Conservation (phyloP, 225 moss, liverwort and hornwort species). For the Physcomitrium patens region DNA sequence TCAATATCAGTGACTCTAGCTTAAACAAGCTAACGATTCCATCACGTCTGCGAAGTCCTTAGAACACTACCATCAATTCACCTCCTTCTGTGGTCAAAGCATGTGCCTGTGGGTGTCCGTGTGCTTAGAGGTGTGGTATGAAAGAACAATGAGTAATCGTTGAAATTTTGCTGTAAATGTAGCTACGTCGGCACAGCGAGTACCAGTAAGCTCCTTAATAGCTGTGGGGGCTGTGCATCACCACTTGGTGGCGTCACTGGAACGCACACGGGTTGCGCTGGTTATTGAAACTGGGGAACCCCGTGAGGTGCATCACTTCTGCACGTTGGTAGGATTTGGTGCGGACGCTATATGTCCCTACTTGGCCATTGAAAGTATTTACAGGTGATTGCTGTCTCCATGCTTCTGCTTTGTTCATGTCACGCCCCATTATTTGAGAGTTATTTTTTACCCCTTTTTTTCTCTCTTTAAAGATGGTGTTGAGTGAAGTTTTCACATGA, state of each 20-base stretch:
- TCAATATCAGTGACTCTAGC: neutral
- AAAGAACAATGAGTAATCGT: conserved; percentile 11
- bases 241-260: conserved; percentile 69
- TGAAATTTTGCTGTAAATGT: conserved; percentile 29
- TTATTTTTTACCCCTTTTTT: neutral
- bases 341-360: conserved; percentile 87
- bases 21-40: neutral
- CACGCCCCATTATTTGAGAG: neutral
- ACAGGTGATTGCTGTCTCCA: conserved; percentile 38
- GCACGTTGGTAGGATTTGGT: conserved; percentile 82
- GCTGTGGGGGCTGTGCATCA: conserved; percentile 84
- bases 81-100: neutral
- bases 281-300: conserved; percentile 83
- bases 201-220: conserved; percentile 74
- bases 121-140: neutral
- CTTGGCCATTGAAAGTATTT: conserved; percentile 78
- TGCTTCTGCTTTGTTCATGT: conserved; percentile 18
- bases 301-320: conserved; percentile 87
- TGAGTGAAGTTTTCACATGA: neutral
- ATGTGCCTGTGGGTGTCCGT: neutral
- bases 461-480: neutral
- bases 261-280: conserved; percentile 72
- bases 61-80: neutral
- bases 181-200: conserved; percentile 65
- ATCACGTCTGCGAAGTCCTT: neutral